Evolutionary conservation across 2,329 filamentous ascomycete genomes (phyloP).

Genomic region (Aureobasidium sp.): DNA sequence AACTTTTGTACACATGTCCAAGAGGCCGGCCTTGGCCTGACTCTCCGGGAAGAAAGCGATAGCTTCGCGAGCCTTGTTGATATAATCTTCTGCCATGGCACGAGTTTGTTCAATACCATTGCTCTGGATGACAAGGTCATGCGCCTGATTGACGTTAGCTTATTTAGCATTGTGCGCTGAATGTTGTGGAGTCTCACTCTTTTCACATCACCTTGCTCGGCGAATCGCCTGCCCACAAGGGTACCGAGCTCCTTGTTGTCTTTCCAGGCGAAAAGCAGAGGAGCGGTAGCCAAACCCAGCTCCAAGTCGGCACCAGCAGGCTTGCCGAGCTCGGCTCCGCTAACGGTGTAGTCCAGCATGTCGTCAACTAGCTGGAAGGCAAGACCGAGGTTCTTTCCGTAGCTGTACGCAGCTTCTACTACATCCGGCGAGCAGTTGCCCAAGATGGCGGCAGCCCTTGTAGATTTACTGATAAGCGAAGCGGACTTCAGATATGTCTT

Average conservation of each 20-base stretch:
- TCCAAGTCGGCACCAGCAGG: conserved; percentile 91
- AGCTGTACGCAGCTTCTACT: conserved; percentile 83
- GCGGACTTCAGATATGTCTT: conserved; percentile 99
- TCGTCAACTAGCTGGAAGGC: conserved; percentile 98
- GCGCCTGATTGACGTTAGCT: too few species aligned
- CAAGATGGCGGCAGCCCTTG: conserved; percentile 81
- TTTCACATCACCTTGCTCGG: conserved; percentile 70
- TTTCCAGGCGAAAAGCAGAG: conserved; percentile 84
- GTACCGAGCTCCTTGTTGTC: conserved; percentile 73
- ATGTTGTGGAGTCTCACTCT: conserved; percentile 54
- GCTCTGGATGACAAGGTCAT: conserved; percentile 72
- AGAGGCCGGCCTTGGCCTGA: conserved; percentile 82
- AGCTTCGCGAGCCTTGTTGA: conserved; percentile 77
- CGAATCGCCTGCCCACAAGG: conserved; percentile 87
- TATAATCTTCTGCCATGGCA: conserved; percentile 82
- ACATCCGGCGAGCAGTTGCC: conserved; percentile 68
- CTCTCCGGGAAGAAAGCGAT: conserved; percentile 82
- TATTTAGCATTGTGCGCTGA: too few species aligned
- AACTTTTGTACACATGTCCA: conserved; percentile 92
- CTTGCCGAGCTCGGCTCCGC: conserved; percentile 78
- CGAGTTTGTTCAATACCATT: conserved; percentile 92
- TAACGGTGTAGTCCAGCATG: conserved; percentile 92
- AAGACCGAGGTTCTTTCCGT: conserved; percentile 86
- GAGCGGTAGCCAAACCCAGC: conserved; percentile 86
- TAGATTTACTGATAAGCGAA: conserved; percentile 91